Conservation (phyloP, 805 yeast genomes). For the Metschnikowia similis region DNA sequence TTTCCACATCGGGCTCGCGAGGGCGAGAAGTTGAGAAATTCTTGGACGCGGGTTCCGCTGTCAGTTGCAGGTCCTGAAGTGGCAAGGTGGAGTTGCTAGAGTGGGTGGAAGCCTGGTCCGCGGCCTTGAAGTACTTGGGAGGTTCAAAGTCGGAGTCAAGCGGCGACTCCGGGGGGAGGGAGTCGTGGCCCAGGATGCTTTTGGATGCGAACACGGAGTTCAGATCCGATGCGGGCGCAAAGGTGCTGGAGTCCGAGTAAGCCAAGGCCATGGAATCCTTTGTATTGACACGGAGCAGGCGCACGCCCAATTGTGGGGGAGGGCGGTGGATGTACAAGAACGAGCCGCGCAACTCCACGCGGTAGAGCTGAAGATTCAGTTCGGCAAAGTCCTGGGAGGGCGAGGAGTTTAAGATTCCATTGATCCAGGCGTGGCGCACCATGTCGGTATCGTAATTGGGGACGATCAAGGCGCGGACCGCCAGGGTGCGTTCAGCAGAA, state of each 20-base stretch:
- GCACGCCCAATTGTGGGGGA: constrained; percentile 15
- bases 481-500: constrained; percentile 4
- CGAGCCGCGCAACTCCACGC: constrained; percentile 55
- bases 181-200: neutral
- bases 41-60: neutral
- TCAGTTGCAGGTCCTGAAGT: neutral
- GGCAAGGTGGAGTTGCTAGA: constrained; percentile 1
- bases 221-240: neutral
- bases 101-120: neutral
- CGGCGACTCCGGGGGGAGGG: neutral
- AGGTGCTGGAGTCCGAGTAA: neutral
- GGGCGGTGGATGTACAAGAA: constrained; percentile 48
- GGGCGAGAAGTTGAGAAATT: neutral
- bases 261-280: neutral
- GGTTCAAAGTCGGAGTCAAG: neutral
- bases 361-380: constrained; percentile 14
- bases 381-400: constrained; percentile 27
- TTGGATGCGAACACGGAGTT: neutral
- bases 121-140: neutral
- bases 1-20: neutral
- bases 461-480: constrained; percentile 19
- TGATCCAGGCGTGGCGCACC: constrained; percentile 35
- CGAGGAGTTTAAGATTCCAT: constrained; percentile 31
- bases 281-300: constrained; percentile 13
- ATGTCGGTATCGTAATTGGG: constrained; percentile 31